Evolutionary conservation across 1,284 basidiomycete species (phyloP).

Genomic region (Ceratobasidium sp.): DNA sequence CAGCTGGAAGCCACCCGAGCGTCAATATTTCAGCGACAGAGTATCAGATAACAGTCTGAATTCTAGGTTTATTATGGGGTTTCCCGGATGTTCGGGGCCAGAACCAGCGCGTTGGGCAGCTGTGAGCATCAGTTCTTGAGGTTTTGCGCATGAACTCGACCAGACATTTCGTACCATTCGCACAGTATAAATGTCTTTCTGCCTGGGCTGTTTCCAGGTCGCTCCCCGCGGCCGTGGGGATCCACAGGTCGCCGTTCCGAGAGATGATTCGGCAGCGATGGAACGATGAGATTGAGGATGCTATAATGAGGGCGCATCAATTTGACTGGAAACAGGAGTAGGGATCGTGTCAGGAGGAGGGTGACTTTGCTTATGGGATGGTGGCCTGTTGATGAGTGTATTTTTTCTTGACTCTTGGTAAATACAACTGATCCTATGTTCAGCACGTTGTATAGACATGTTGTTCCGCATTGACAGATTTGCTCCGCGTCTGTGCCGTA

Average conservation of each 20-base stretch:
- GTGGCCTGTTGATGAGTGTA: not conserved
- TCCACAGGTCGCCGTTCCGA: conserved; percentile 34
- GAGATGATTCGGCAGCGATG: conserved; percentile 30
- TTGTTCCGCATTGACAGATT: too few relatives aligned
- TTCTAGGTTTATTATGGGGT: too few relatives aligned
- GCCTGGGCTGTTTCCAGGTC: conserved; percentile 10
- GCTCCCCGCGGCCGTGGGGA: conserved; percentile 16
- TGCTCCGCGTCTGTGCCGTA: too few relatives aligned
- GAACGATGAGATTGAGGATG: conserved; percentile 33
- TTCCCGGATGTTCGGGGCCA: too few relatives aligned
- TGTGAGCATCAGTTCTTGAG: too few relatives aligned
- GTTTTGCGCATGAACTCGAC: too few relatives aligned
- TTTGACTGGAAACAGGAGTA: conserved; percentile 36
- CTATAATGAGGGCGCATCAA: conserved; percentile 12
- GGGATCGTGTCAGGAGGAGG: conserved; percentile 32
- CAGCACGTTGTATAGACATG: conserved; percentile 8
- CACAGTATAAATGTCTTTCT: not conserved
- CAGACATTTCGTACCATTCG: too few relatives aligned
- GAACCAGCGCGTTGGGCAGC: too few relatives aligned
- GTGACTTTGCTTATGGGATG: conserved; percentile 14
- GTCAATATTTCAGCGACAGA: too few relatives aligned
- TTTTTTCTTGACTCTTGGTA: too few relatives aligned
- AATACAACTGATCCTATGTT: not conserved
- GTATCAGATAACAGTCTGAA: too few relatives aligned
- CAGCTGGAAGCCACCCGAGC: conserved; percentile 22